These are phyloP conservation scores for Metarhizium album DNA, from an alignment of 2,329 filamentous ascomycete species.

Conservation along the genomic window DNA sequence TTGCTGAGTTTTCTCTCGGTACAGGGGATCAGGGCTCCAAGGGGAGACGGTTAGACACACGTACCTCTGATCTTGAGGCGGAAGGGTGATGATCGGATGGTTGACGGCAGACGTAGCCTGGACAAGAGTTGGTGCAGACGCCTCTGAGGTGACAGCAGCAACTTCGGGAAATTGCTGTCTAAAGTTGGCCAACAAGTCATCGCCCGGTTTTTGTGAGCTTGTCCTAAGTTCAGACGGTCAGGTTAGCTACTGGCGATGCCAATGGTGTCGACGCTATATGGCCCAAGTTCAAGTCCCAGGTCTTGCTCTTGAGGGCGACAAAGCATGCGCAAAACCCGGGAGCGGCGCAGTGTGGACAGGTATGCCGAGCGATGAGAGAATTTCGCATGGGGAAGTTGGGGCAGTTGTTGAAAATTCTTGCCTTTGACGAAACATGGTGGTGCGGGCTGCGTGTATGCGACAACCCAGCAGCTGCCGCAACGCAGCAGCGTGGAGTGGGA, in stretches of 20 bases:
- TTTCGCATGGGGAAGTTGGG: background rate
- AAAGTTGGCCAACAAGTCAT: conserved; percentile 73
- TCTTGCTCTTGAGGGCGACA: background rate
- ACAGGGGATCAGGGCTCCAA: background rate
- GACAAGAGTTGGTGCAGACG: conserved; percentile 29
- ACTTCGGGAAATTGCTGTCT: conserved; percentile 74
- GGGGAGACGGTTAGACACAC: background rate
- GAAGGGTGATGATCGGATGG: conserved; percentile 12
- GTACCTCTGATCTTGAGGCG: conserved; percentile 18
- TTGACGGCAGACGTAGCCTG: conserved; percentile 21
- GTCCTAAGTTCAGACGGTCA: conserved; percentile 34
- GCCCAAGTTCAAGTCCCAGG: background rate
- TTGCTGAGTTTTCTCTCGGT: background rate
- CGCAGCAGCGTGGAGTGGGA: background rate
- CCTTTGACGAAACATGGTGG: conserved; percentile 13
- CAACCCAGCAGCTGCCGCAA: background rate
- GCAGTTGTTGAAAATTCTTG: background rate
- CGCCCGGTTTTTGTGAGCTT: conserved; percentile 70
- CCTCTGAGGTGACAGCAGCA: conserved; percentile 37
- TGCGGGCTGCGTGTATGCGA: background rate
- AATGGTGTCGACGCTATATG: background rate
- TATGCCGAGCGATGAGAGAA: too few species aligned
- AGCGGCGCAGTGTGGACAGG: background rate
- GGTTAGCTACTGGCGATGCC: background rate
- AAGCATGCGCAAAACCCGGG: background rate